Evolutionary conservation across 768 basidiomycete genomes (phyloP), one percentile per base, ranked within the genome.

Genomic region (Phanerochaete sordida): DNA sequence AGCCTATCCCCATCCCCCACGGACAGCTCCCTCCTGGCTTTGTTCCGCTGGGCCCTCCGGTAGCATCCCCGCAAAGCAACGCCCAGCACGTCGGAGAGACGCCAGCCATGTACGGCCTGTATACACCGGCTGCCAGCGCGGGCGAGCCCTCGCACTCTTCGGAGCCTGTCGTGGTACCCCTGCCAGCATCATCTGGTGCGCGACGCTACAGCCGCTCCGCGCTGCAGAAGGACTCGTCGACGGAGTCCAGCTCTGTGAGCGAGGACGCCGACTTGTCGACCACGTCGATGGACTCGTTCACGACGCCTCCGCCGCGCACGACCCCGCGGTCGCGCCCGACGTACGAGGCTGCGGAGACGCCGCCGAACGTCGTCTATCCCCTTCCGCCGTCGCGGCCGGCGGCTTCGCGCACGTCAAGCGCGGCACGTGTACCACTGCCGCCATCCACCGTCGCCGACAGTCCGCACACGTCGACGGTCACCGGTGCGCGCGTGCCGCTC

Each of bases 21-120:
- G 70, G 71, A 0, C 62, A 61, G 26, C 70, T 77, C 0, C 77
- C 77, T 2, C 74, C 71, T 0, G 77, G 77, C 4, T 78, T 78
- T 49, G 64, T 77, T 6, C 70, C 75, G 15, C 45, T 60, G 12
- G 71, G 72, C 0, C 67, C 61, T 5, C 61, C 68, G 9, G 31
- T 63, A 15, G 54, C 60, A 8, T 49, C 57, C 12, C 47, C 23
- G n/a, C 23, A 16, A n/a, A 69, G 65, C n/a, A 62, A 70, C 28
- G 69, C 75, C 19, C 68, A 72, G 11, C 76, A 70, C 4, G 9
- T 66, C 16, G 73, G 73, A 33, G 69, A 67, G 66, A 64, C 56
- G 33, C 73, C 54, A 62, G 70, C 59, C 58, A 66, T 64, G 58
- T 44, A 63, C 19, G 70, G 68, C 13, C 56, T 72, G 2, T 62